phyloP scores from a whole-genome alignment of 23 red algal genomes.

The Pyropia yezoensis region DNA sequence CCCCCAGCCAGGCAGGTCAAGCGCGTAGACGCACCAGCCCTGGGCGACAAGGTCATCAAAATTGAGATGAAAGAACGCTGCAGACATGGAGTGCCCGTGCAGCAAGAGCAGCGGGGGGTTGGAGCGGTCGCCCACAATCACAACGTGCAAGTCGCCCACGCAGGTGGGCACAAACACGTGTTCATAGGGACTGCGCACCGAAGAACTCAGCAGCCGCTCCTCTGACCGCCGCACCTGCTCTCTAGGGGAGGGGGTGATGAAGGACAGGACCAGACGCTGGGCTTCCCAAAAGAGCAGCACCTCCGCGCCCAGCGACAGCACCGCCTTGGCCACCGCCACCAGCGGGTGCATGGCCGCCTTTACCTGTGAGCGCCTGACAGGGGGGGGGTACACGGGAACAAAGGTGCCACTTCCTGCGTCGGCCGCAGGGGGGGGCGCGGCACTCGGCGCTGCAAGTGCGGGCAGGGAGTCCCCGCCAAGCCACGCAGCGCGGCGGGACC shows the following conservation, averaged over 20 bases:
- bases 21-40: conserved; percentile 48
- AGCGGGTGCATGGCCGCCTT: too few relatives aligned
- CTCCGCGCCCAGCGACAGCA: too few relatives aligned
- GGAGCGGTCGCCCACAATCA: background rate
- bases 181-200: conserved; percentile 8
- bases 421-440: too few relatives aligned
- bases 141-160: conserved; percentile 23
- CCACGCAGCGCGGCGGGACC: too few relatives aligned
- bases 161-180: conserved; percentile 14
- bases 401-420: too few relatives aligned
- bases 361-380: too few relatives aligned
- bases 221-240: conserved; percentile 19
- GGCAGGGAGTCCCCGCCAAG: too few relatives aligned
- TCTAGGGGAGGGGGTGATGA: conserved; percentile 16
- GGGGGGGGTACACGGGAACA: too few relatives aligned
- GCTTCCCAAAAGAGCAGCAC: conserved; percentile 37
- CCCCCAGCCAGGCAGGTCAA: conserved; percentile 95
- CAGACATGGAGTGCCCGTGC: conserved; percentile 96
- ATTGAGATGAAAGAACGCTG: conserved; percentile 72
- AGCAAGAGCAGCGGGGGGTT: conserved; percentile 57
- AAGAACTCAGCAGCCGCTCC: conserved; percentile 12
- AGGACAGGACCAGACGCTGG: conserved; percentile 31
- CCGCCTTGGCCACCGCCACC: too few relatives aligned
- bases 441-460: too few relatives aligned
- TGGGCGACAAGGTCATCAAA: conserved; percentile 64